Conservation (phyloP, 164 flowering plant species). For the Vitis amurensis region DNA sequence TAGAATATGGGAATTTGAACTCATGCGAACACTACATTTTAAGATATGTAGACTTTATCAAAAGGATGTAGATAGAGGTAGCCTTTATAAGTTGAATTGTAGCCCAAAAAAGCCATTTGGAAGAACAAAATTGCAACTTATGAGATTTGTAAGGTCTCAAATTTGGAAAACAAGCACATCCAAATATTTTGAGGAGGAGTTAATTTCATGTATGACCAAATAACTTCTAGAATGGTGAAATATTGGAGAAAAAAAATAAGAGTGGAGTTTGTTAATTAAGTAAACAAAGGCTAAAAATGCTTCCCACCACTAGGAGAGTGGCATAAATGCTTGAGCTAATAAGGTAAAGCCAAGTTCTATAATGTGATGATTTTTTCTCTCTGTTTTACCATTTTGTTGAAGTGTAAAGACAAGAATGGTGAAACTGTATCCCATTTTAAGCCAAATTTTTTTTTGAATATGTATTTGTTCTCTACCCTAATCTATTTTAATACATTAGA, state of each 20-base stretch:
- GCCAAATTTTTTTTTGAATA: neutral
- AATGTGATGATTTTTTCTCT: constrained; percentile 7
- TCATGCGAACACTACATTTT: constrained; percentile 8
- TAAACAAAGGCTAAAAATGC: neutral
- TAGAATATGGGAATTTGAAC: neutral
- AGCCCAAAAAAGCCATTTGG: constrained; percentile 7
- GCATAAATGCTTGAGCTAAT: neutral
- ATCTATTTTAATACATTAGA: neutral
- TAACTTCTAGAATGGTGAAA: neutral
- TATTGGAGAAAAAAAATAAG: neutral
- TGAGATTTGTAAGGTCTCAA: neutral
- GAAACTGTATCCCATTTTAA: constrained; percentile 1
- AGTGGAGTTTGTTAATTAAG: constrained; percentile 3
- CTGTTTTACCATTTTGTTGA: neutral
- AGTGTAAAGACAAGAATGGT: constrained; percentile 2
- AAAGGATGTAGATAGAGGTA: neutral
- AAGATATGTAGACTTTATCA: neutral
- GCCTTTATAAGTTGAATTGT: neutral
- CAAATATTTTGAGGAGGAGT: neutral
- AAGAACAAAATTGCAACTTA: neutral
- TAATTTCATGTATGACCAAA: neutral
- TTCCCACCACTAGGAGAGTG: neutral
- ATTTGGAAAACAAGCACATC: constrained; percentile 1
- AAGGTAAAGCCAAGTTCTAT: neutral
- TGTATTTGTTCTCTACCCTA: neutral